Percentiles rank a stretch among this genome's conserved stretches.
These are phyloP conservation scores for Eucalyptus erythrocorys DNA, from an alignment of 345 rosid species.

Conservation along the genomic window DNA sequence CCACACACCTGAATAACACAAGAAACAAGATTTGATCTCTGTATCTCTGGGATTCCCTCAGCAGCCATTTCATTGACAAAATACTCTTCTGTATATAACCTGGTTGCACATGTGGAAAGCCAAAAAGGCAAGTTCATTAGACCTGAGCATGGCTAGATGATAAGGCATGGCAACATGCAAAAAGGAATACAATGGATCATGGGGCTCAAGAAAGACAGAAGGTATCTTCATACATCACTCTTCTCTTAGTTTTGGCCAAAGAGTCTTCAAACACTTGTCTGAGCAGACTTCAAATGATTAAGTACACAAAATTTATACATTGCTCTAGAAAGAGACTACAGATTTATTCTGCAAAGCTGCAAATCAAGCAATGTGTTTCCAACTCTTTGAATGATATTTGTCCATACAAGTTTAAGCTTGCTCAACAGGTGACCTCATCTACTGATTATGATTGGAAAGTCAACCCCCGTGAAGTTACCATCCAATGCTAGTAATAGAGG, in stretches of 20 bases:
- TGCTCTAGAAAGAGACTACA: background rate
- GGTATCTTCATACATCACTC: background rate
- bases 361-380: background rate
- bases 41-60: constrained; percentile 92
- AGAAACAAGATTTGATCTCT: constrained; percentile 88
- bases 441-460: background rate
- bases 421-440: background rate
- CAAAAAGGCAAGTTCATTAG: background rate
- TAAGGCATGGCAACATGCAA: background rate
- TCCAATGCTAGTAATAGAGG: background rate
- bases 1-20: constrained; percentile 71
- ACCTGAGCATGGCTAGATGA: background rate
- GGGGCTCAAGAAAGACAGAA: background rate
- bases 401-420: background rate
- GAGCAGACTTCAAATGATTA: background rate
- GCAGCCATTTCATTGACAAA: constrained; percentile 71
- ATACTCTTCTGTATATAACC: constrained; percentile 84
- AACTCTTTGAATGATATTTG: background rate
- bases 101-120: constrained; percentile 1
- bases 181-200: background rate
- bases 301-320: background rate
- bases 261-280: background rate
- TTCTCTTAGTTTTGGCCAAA: background rate
- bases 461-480: background rate
- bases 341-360: background rate